phyloP scores from a whole-genome alignment of 2,329 filamentous ascomycete genomes.

The Fusarium sp. region DNA sequence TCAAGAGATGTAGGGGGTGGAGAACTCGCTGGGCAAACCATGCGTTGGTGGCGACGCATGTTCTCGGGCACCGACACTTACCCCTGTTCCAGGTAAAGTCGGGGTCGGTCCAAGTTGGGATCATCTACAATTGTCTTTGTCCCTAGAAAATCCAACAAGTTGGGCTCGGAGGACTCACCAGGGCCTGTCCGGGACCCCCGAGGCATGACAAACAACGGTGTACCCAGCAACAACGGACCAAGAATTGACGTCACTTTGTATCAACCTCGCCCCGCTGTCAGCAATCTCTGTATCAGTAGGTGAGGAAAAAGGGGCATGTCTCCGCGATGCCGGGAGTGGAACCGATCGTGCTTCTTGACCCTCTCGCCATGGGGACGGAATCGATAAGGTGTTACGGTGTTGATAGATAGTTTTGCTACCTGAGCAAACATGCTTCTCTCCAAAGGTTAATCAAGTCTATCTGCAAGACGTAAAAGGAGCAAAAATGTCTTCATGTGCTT shows the following conservation, averaged over 20 bases:
- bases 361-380: neutral
- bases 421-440: neutral
- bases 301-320: neutral
- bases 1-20: neutral
- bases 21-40: neutral
- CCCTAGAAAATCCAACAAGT: neutral
- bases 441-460: neutral
- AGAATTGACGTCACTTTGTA: neutral
- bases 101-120: neutral
- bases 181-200: neutral
- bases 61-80: neutral
- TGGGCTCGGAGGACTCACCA: neutral
- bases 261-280: neutral
- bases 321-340: neutral
- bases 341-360: neutral
- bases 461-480: neutral
- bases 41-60: neutral
- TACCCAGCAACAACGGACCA: neutral
- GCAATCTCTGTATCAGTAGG: neutral
- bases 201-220: neutral
- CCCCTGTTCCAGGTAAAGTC: neutral
- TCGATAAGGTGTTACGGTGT: neutral
- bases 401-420: neutral
- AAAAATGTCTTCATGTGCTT: neutral
- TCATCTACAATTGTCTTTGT: neutral